A percentile compares a stretch with the other conserved stretches of the same genome.
Evolutionary conservation across 768 basidiomycete genomes (phyloP).

Genomic region (Boletellus sp.): DNA sequence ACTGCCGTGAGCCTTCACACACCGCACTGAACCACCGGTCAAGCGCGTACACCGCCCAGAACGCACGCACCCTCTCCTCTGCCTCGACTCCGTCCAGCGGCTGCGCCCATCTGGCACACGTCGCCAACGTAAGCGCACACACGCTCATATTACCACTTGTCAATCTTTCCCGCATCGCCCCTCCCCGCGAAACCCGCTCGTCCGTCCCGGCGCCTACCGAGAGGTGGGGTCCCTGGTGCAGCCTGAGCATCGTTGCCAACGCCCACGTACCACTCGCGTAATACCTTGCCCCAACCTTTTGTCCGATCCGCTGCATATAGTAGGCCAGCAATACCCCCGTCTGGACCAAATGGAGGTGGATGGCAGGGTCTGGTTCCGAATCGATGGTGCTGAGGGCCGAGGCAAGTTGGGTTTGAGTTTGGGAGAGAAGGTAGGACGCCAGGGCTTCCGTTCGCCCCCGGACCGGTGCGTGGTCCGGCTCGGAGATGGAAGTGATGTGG

Average conservation of each 20-base stretch:
- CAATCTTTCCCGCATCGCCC: not conserved
- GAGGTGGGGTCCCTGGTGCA: constrained; percentile 36
- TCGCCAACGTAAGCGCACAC: constrained; percentile 9
- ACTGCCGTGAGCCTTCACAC: constrained; percentile 18
- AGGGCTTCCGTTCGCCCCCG: not conserved
- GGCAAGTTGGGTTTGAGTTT: constrained; percentile 45
- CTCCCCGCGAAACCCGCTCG: constrained; percentile 1
- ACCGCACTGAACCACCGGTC: constrained; percentile 33
- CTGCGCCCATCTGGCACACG: constrained; percentile 25
- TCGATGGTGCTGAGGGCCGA: constrained; percentile 41
- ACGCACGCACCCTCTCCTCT: constrained; percentile 37
- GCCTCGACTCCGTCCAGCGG: constrained; percentile 32
- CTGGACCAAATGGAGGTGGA: constrained; percentile 53
- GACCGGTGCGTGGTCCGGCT: constrained; percentile 34
- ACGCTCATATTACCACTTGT: not conserved
- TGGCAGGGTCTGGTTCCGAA: constrained; percentile 31
- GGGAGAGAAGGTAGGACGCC: constrained; percentile 38
- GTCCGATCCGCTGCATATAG: constrained; percentile 60
- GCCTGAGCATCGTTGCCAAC: constrained; percentile 43
- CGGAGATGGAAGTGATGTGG: constrained; percentile 39
- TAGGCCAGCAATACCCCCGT: constrained; percentile 61
- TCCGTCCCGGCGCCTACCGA: not conserved
- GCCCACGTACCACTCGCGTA: constrained; percentile 47
- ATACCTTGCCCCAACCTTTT: constrained; percentile 57
- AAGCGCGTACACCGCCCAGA: constrained; percentile 35